phyloP scores from a whole-genome alignment of 1,284 basidiomycete genomes.

The Trametes hirsuta region DNA sequence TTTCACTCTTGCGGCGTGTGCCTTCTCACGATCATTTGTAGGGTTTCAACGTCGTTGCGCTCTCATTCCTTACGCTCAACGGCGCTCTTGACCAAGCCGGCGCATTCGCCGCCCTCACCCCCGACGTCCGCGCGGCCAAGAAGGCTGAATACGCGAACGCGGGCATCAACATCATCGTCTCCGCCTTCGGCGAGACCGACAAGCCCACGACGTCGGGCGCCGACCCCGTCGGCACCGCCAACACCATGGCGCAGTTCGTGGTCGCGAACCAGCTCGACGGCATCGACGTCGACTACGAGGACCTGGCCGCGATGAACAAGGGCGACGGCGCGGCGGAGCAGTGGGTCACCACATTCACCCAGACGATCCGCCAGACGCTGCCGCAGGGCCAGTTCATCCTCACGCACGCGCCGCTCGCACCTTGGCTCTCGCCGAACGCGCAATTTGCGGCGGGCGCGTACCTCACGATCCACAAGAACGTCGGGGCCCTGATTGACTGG shows the following conservation, averaged over 20 bases:
- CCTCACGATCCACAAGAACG: slow-evolving; percentile 53
- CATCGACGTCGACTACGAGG: slow-evolving; percentile 62
- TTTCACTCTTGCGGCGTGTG: background rate
- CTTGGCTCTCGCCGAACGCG: slow-evolving; percentile 53
- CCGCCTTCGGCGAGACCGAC: slow-evolving; percentile 56
- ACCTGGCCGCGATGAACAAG: slow-evolving; percentile 48
- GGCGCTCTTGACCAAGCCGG: slow-evolving; percentile 17
- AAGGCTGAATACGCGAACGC: slow-evolving; percentile 47
- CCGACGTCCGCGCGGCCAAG: slow-evolving; percentile 37
- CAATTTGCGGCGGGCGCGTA: slow-evolving; percentile 63
- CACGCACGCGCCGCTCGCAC: slow-evolving; percentile 50
- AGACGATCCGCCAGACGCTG: slow-evolving; percentile 36
- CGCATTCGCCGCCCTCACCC: slow-evolving; percentile 16
- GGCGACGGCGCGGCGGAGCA: slow-evolving; percentile 41
- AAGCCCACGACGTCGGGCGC: slow-evolving; percentile 48
- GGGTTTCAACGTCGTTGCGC: slow-evolving; percentile 23
- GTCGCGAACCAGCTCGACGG: slow-evolving; percentile 46
- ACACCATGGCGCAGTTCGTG: slow-evolving; percentile 48
- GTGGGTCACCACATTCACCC: slow-evolving; percentile 49
- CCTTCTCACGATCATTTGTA: background rate
- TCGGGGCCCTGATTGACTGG: slow-evolving; percentile 51
- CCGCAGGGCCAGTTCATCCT: slow-evolving; percentile 40
- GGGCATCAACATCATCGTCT: slow-evolving; percentile 51
- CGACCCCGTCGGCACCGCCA: slow-evolving; percentile 45
- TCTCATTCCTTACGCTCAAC: slow-evolving; percentile 20